phyloP scores from a whole-genome alignment of 2,329 filamentous ascomycete genomes.

The Microsporum canis region DNA sequence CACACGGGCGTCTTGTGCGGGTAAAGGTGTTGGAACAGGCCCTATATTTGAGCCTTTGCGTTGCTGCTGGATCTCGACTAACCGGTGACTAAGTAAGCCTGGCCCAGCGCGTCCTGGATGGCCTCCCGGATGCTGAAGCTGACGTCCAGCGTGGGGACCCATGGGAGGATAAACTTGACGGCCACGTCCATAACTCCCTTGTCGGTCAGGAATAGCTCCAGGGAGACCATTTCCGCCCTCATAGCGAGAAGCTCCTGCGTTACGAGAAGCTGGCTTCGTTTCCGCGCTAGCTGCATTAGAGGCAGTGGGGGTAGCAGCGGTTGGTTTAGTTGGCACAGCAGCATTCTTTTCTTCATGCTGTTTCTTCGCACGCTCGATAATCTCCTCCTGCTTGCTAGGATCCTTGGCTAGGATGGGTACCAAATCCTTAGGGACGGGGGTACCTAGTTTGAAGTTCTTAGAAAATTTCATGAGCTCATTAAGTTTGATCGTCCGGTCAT shows the following conservation, averaged over 20 bases:
- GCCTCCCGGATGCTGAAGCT: constrained; percentile 32
- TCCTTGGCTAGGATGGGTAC: constrained; percentile 96
- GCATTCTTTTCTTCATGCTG: constrained; percentile 52
- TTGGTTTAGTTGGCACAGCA: constrained; percentile 19
- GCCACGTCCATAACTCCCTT: constrained; percentile 34
- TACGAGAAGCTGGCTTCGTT: constrained; percentile 41
- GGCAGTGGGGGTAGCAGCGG: constrained; percentile 18
- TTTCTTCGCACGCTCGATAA: constrained; percentile 74
- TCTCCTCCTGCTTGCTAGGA: constrained; percentile 83
- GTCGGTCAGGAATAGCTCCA: constrained; percentile 31
- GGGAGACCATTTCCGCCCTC: constrained; percentile 28
- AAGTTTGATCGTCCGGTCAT: constrained; percentile 83
- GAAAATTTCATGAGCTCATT: constrained; percentile 95
- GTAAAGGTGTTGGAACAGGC: constrained; percentile 43
- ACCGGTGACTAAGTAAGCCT: constrained; percentile 40
- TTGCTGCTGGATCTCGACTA: constrained; percentile 43
- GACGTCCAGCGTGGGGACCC: constrained; percentile 35
- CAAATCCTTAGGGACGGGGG: constrained; percentile 80
- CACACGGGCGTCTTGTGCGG: constrained; percentile 54
- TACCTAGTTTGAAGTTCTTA: constrained; percentile 83
- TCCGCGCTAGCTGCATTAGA: constrained; percentile 28
- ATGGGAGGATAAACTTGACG: constrained; percentile 39
- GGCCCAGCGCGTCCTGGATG: constrained; percentile 33
- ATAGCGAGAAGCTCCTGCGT: constrained; percentile 39
- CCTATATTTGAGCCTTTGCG: constrained; percentile 35